Conservation (phyloP, 78 protist genomes). For the Cavenderia fasciculata region DNA sequence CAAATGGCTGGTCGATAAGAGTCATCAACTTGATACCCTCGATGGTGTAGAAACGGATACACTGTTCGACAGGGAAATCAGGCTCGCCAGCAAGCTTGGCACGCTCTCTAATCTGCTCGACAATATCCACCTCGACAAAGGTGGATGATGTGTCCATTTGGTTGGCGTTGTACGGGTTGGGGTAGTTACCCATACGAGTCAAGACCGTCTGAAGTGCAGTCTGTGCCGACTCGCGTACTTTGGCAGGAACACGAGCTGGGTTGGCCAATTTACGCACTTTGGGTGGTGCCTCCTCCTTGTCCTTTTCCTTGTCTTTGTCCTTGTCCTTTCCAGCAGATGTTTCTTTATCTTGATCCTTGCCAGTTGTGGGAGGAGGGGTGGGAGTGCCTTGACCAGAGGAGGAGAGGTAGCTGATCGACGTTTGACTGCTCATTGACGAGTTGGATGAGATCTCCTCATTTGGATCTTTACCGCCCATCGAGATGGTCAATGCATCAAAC, state of each 20-base stretch:
- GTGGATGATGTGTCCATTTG: conserved; percentile 41
- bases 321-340: too few relatives aligned
- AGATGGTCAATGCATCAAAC: conserved; percentile 52
- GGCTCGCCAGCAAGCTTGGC: conserved; percentile 12
- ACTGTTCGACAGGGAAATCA: conserved; percentile 58
- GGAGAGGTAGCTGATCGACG: not conserved
- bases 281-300: not conserved
- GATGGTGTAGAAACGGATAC: conserved; percentile 54
- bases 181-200: conserved; percentile 34
- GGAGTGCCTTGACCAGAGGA: not conserved
- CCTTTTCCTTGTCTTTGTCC: not conserved
- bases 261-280: not conserved
- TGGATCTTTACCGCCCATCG: conserved; percentile 74
- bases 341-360: too few relatives aligned
- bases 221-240: conserved; percentile 45
- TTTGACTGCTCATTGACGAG: not conserved
- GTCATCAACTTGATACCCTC: conserved; percentile 35
- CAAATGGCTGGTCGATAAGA: conserved; percentile 61
- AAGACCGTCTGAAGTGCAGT: conserved; percentile 47
- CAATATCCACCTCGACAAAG: conserved; percentile 3
- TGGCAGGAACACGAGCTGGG: conserved; percentile 5
- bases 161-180: conserved; percentile 33
- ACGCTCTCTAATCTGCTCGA: conserved; percentile 5
- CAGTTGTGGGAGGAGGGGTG: not conserved
- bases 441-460: conserved; percentile 49